Evolutionary conservation across 768 basidiomycete genomes (phyloP).

Genomic region (Naganishia antarctica): DNA sequence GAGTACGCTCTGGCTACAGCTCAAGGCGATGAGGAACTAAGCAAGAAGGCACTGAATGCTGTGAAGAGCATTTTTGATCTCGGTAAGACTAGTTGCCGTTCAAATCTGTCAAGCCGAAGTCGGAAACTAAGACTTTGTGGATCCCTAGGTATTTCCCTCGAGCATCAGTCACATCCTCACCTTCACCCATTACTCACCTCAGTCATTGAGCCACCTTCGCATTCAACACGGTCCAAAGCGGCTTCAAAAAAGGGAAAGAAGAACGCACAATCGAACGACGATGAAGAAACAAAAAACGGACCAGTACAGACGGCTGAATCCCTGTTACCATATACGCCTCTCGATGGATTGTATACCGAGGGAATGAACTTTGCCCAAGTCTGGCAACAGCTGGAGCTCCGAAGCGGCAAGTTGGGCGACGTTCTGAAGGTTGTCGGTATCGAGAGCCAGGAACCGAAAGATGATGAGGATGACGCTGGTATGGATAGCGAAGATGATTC

Average conservation of each 20-base stretch:
- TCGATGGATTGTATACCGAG: conserved; percentile 68
- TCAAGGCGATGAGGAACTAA: conserved; percentile 39
- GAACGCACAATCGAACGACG: neutral
- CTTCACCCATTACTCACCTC: conserved; percentile 65
- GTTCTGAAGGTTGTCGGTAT: conserved; percentile 65
- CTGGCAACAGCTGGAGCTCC: conserved; percentile 89
- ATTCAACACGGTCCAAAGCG: conserved; percentile 55
- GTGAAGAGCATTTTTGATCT: conserved; percentile 49
- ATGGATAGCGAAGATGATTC: conserved; percentile 38
- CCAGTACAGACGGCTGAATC: conserved; percentile 10
- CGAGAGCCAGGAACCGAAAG: conserved; percentile 44
- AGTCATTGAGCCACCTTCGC: conserved; percentile 61
- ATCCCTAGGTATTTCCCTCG: conserved; percentile 61
- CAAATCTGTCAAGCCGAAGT: conserved; percentile 53
- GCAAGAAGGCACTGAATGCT: conserved; percentile 38
- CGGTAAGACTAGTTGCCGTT: conserved; percentile 37
- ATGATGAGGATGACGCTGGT: conserved; percentile 50
- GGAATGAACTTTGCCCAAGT: conserved; percentile 80
- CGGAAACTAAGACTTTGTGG: conserved; percentile 53
- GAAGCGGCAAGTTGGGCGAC: conserved; percentile 64
- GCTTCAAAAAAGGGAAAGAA: conserved; percentile 48
- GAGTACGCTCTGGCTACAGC: conserved; percentile 35
- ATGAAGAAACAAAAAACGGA: neutral
- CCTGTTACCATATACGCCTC: conserved; percentile 58
- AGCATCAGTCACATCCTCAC: conserved; percentile 61